Evolutionary conservation across 306 rosid genomes (phyloP), one percentile per base, ranked within the genome.

Genomic region (Erythrophleum fordii): DNA sequence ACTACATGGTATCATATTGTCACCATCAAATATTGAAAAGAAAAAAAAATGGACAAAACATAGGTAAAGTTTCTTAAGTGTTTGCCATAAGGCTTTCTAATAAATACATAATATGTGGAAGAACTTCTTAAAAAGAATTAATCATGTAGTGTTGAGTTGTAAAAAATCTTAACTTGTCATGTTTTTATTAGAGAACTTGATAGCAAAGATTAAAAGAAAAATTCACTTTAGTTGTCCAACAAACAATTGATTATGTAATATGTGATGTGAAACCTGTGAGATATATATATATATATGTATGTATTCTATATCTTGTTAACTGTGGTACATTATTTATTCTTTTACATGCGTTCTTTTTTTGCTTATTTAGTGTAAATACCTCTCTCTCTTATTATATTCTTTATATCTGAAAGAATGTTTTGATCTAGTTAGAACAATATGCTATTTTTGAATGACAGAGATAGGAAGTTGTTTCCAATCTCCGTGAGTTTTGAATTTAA

Each of bases 11-110:
- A n/a, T 35, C 48, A 2, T 16, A 6, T 37, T 66, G 8, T 34
- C 35, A 29, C 37, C 80, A 84, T 53, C 60, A 31, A 65, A 64
- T 78, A 55, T 65, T 77, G 73, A 64, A 62, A 52, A 17, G 55
- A 22, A 34, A 51, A 66, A 37, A 49, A 55, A 69, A n/a, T 23
- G 34, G 35, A 26, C 66, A 59, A 20, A 55, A 55, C 61, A 55
- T 22, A 22, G 29, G 29, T 18, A 12, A 55, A 55, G 29, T 58
- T 23, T 25, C 31, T 58, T 12, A 28, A 10, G 34, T 25, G 12
- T 61, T 61, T 61, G 42, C 10, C 6, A 14, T 8, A 13, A 31
- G 14, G 42, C 11, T 61, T 61, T 28, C 8, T 5, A 28, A 29
- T 61, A 7, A 5, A 60, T 29, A 8, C n/a, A 29, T 61, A 61